Percentiles rank a stretch among this genome's conserved stretches.
phyloP scores from a whole-genome alignment of 176 grass and related monocot genomes.

The Triticum timopheevii region DNA sequence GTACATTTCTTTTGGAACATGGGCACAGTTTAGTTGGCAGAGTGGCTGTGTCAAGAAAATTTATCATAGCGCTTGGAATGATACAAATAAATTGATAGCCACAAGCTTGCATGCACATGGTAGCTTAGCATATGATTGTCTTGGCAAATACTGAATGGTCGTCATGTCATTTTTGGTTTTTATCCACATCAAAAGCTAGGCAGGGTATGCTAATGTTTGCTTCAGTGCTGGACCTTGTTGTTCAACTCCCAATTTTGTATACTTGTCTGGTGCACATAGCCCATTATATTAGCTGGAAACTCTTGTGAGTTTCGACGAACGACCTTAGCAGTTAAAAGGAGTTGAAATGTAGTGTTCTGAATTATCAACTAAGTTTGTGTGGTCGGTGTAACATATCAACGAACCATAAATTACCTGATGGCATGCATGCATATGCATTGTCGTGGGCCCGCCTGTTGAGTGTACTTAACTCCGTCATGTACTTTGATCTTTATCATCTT shows the following conservation, averaged over 20 bases:
- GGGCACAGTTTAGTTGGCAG: background rate
- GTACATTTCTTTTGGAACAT: background rate
- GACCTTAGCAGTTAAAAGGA: background rate
- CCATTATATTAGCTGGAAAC: background rate
- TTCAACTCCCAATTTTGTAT: background rate
- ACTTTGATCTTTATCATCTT: background rate
- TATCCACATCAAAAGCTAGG: background rate
- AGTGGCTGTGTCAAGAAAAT: slow-evolving; percentile 5
- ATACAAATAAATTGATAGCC: background rate
- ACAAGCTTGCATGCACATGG: background rate
- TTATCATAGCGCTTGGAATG: background rate
- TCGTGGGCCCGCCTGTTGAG: background rate
- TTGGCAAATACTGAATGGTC: background rate
- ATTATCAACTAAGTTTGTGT: background rate
- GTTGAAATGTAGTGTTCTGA: background rate
- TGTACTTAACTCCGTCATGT: background rate
- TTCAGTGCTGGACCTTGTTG: background rate
- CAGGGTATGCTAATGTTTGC: background rate
- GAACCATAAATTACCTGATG: background rate
- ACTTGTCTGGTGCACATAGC: background rate
- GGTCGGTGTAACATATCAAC: background rate
- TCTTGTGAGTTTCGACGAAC: background rate
- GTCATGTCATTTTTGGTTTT: background rate
- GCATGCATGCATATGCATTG: background rate
- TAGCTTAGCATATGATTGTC: background rate